phyloP scores from a whole-genome alignment of 129 eudicot genomes.

The Flaveria brownii region DNA sequence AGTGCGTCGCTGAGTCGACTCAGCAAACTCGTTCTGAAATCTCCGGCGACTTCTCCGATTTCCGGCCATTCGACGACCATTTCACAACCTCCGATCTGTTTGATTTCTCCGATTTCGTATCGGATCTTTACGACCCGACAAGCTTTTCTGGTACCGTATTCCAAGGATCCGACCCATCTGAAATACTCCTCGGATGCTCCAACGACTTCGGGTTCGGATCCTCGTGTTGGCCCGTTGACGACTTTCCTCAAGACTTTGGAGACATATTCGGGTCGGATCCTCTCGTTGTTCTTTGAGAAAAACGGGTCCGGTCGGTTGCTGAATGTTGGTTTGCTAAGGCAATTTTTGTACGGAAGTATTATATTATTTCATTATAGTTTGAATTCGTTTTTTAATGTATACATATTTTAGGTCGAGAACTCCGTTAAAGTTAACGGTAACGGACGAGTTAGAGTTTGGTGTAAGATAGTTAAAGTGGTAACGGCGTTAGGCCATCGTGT shows the following conservation, averaged over 20 bases:
- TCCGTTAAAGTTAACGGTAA: constrained; percentile 43
- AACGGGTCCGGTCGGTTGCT: constrained; percentile 15
- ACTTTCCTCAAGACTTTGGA: constrained; percentile 61
- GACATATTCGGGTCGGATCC: constrained; percentile 96
- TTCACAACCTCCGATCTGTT: constrained; percentile 42
- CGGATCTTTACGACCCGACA: constrained; percentile 55
- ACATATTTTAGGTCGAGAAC: constrained; percentile 23
- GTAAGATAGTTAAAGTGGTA: constrained; percentile 2
- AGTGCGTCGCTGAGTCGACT: constrained; percentile 46
- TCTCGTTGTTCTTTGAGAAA: constrained; percentile 45
- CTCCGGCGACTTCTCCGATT: constrained; percentile 19
- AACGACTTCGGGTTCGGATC: constrained; percentile 47
- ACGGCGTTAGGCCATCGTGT: constrained; percentile 29
- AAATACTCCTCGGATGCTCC: constrained; percentile 22
- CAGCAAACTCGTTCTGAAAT: constrained; percentile 4
- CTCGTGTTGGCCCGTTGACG: constrained; percentile 47
- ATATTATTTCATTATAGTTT: background rate
- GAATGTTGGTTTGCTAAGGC: background rate
- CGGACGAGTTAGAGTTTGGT: constrained; percentile 37
- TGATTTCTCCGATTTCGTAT: constrained; percentile 43
- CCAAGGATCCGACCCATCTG: constrained; percentile 29
- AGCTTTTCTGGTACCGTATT: constrained; percentile 30
- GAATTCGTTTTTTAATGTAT: constrained; percentile 34
- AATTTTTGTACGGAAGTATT: constrained; percentile 38
- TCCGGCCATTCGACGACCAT: constrained; percentile 36